Evolutionary conservation across 2,329 filamentous ascomycete genomes (phyloP), one percentile per base, ranked within the genome.

Genomic region (Phyllosticta capitalensis): DNA sequence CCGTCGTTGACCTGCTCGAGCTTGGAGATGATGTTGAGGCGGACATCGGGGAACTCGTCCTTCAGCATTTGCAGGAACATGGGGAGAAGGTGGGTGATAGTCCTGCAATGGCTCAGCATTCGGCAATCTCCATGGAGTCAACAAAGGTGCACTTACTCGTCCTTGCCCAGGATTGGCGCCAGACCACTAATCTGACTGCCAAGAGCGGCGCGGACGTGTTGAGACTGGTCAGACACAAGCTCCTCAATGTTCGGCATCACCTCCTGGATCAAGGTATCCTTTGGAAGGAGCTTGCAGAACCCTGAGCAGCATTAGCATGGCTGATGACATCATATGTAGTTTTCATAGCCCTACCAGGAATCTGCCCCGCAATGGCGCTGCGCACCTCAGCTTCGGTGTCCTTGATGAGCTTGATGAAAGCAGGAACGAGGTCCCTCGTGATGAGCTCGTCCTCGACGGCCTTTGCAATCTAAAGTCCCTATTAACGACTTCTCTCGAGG

Each of bases 11-110:
- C 94, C 64, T 95, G 84, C 78, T 99, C 95, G 59, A 99, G 85
- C 77, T 99, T 99, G n/a, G 94, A 97, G 70, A 99, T 99, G 74
- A 99, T 99, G 77, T 99, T 95, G 61, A 99, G 85, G 63, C 94
- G 88, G 56, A 99, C 94, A 72, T 99, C 94, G 21, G 94, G 94
- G 75, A 96, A 97, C 71, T 99, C 94, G 69, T 99, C 94, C 82
- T 97, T 99, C 68, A 99, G 86, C 94, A 99, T 99, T 74, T 95
- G 90, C 58, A 99, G 82, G 76, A 99, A 97, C 92, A 99, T 99
- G 58, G 94, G 94, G 52, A 99, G 83, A 52, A 99, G 85, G 73
- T 99, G 94, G 67, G 94, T 88, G 66, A 96, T 97, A 28, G 94
- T 99, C 75, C 90, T 94, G 65, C 1, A 53, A 45, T 45, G 56